Evolutionary conservation across 345 rosid species (phyloP).

Genomic region (Microcos paniculata): DNA sequence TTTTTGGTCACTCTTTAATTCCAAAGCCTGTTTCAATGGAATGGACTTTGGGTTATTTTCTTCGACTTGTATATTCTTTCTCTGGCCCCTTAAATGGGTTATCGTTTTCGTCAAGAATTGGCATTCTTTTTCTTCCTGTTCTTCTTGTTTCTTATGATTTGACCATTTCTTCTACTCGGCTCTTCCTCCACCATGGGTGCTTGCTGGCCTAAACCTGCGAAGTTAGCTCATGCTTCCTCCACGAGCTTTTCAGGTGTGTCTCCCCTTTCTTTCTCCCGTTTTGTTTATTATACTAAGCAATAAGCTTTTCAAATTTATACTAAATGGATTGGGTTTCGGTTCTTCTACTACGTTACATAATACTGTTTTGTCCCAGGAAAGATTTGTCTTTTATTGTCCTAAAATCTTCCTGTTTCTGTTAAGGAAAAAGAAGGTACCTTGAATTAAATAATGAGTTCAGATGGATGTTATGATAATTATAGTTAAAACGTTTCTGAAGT

Average conservation of each 20-base stretch:
- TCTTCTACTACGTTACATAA: not conserved
- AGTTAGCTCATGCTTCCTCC: constrained; percentile 16
- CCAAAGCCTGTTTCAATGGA: not conserved
- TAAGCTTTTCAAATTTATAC: not conserved
- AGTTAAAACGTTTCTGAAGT: not conserved
- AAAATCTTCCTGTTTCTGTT: not conserved
- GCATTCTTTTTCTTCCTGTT: not conserved
- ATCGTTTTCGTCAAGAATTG: not conserved
- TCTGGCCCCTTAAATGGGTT: not conserved
- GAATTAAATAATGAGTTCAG: too few relatives aligned
- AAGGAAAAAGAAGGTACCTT: too few relatives aligned
- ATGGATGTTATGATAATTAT: too few relatives aligned
- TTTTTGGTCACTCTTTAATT: not conserved
- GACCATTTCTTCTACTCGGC: not conserved
- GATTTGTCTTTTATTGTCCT: not conserved
- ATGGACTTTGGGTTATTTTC: not conserved
- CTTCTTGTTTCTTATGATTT: not conserved
- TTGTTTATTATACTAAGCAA: too few relatives aligned
- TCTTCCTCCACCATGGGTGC: not conserved
- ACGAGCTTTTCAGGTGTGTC: not conserved
- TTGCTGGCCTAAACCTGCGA: constrained; percentile 12
- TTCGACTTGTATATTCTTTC: not conserved
- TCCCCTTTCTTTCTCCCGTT: not conserved
- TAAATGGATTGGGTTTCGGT: not conserved
- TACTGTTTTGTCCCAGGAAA: not conserved